Base-by-base conservation (phyloP, 2,329 filamentous ascomycete genomes). In the Malbranchea zuffiana region DNA sequence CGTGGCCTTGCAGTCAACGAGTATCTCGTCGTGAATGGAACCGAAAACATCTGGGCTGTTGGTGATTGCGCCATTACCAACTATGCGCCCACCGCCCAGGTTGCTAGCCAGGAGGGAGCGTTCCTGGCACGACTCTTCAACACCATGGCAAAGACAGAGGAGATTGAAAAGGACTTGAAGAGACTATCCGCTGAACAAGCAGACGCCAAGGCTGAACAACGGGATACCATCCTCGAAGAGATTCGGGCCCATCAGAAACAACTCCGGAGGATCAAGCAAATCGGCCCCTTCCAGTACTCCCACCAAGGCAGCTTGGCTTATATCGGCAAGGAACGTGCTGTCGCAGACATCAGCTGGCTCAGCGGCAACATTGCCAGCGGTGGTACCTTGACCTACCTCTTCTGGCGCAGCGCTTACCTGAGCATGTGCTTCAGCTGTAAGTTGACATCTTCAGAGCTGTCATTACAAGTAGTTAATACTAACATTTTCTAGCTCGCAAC, bases 361-460 rank as follows among this genome's bases (percentile, higher is more conserved):
- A 92, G 90, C 54, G 90, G 90, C 49, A 98, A 96, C 69, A 74
- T 98, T 52, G 88, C 90, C 44, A 84, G 80, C 30, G 90, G 88
- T 57, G 90, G 90, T 58, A 84, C 81, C 53, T 69, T 96, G 65
- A 98, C 90, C 39, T 98, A 93, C 68, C 75, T 95, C 50, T 98
- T 98, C 77, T 98, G 90, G 90, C 76, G 87, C 60, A 92, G 83
- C 57, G 90, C 88, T 38, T 98, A 98, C 64, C 70, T 98, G 61
- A 95, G 85, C 72, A 98, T 98, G 90, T 95, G 88, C 76, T 98
- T 98, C 65, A 96, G 87, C 78, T 87, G 85, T 90, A 74, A 78
- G 84, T 82, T 49, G 42, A 21, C 23, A 25, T 32, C 12, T 29
- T 39, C 17, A 28, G 40, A 34, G 42, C 6, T 16, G n/a, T 31